These are phyloP conservation scores for Chalciporus chontae DNA, from an alignment of 768 basidiomycete species.

Conservation along the genomic window DNA sequence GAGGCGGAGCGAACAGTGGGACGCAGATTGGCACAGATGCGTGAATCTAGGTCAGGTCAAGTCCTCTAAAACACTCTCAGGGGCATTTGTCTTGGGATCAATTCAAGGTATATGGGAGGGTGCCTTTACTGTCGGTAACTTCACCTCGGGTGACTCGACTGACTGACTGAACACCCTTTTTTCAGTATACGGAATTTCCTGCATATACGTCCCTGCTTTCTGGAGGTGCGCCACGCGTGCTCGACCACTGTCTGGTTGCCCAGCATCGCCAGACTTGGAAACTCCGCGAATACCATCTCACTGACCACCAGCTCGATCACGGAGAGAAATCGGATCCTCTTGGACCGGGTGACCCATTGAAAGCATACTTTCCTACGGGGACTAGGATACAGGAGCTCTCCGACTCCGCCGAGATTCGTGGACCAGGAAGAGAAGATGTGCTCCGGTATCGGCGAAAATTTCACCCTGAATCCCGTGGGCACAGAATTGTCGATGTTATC, in stretches of 20 bases:
- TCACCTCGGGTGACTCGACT: neutral
- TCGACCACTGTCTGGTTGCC: slow-evolving; percentile 75
- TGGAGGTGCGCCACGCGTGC: slow-evolving; percentile 57
- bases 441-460: slow-evolving; percentile 29
- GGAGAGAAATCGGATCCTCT: slow-evolving; percentile 33
- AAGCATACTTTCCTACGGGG: slow-evolving; percentile 57
- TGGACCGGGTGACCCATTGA: slow-evolving; percentile 56
- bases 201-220: slow-evolving; percentile 77
- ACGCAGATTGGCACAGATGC: slow-evolving; percentile 66
- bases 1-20: slow-evolving; percentile 54
- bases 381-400: slow-evolving; percentile 46
- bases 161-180: neutral
- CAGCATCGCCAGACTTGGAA: slow-evolving; percentile 91
- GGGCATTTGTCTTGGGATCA: slow-evolving; percentile 60
- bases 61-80: slow-evolving; percentile 34
- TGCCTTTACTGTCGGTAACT: slow-evolving; percentile 57
- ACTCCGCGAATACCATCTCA: slow-evolving; percentile 70
- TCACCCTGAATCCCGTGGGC: slow-evolving; percentile 28
- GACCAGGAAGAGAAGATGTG: slow-evolving; percentile 35
- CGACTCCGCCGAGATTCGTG: slow-evolving; percentile 46
- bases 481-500: slow-evolving; percentile 50
- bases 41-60: slow-evolving; percentile 34
- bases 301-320: slow-evolving; percentile 23
- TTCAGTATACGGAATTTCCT: slow-evolving; percentile 78
- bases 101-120: slow-evolving; percentile 82